phyloP scores from a whole-genome alignment of 2,329 filamentous ascomycete genomes.

The Aspergillus sergii region DNA sequence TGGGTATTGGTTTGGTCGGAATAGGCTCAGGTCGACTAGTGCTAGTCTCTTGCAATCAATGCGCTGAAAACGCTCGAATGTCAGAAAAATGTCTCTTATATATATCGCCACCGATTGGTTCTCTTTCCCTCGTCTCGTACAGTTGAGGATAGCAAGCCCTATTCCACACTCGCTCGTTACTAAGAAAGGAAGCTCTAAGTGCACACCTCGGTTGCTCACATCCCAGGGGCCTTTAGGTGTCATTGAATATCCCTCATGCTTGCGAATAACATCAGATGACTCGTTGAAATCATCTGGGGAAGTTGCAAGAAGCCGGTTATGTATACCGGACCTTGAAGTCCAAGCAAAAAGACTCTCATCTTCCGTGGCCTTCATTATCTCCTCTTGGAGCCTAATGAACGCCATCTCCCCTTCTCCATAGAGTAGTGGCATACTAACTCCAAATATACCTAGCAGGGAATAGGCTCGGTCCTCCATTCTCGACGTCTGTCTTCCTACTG shows the following conservation, averaged over 20 bases:
- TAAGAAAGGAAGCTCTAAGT: not conserved
- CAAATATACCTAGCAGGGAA: constrained; percentile 49
- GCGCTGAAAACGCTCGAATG: too few species aligned
- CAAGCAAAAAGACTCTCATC: constrained; percentile 19
- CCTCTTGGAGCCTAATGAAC: constrained; percentile 22
- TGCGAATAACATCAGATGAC: not conserved
- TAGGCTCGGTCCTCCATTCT: constrained; percentile 49
- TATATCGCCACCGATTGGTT: too few species aligned
- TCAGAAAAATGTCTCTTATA: too few species aligned
- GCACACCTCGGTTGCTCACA: not conserved
- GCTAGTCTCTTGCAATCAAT: too few species aligned
- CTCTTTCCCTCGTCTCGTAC: too few species aligned
- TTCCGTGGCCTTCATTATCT: constrained; percentile 14
- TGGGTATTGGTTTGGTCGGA: too few species aligned
- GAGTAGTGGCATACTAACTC: constrained; percentile 47
- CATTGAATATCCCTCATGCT: not conserved
- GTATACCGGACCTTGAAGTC: not conserved
- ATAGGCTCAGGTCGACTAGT: too few species aligned
- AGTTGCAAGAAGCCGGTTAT: not conserved
- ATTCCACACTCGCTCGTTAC: too few species aligned
- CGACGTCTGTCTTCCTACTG: constrained; percentile 35
- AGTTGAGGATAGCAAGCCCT: too few species aligned
- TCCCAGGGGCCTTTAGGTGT: not conserved
- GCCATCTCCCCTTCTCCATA: constrained; percentile 41
- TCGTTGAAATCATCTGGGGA: not conserved